These are phyloP conservation scores for Trichocladium antarcticum DNA, from an alignment of 495 filamentous ascomycete genomes.

Conservation along the genomic window DNA sequence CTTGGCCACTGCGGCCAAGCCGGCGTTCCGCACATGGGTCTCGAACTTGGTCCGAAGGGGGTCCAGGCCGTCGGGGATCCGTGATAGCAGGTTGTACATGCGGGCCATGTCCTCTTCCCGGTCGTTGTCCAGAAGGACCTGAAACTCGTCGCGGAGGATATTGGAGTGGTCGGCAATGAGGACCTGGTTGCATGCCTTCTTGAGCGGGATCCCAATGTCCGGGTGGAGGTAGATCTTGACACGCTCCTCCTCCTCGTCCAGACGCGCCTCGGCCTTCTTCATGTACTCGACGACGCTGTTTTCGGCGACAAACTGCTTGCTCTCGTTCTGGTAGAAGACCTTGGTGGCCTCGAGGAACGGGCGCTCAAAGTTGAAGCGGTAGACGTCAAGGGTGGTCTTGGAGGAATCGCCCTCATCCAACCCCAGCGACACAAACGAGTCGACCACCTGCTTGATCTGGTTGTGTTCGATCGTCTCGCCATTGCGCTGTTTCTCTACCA, in stretches of 20 bases:
- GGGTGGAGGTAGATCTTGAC: constrained; percentile 84
- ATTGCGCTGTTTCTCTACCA: constrained; percentile 95
- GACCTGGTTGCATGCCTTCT: constrained; percentile 76
- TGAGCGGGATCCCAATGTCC: constrained; percentile 74
- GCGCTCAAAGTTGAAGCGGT: constrained; percentile 78
- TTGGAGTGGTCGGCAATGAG: constrained; percentile 79
- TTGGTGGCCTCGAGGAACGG: constrained; percentile 83
- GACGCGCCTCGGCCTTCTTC: constrained; percentile 94
- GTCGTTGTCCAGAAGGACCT: constrained; percentile 88
- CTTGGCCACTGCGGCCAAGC: constrained; percentile 79
- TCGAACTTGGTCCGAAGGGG: constrained; percentile 84
- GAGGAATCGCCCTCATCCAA: constrained; percentile 86
- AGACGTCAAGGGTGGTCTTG: constrained; percentile 92
- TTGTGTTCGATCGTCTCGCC: constrained; percentile 96
- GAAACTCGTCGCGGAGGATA: constrained; percentile 88
- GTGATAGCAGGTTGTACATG: constrained; percentile 87
- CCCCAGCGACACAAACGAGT: constrained; percentile 91
- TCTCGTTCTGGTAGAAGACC: constrained; percentile 82
- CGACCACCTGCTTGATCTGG: constrained; percentile 94
- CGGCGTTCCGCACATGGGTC: constrained; percentile 81
- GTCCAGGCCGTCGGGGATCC: constrained; percentile 86
- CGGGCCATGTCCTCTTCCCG: constrained; percentile 87
- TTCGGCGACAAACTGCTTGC: constrained; percentile 84
- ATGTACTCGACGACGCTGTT: constrained; percentile 99
- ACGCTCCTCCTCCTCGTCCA: constrained; percentile 88